A percentile compares a stretch with the other conserved stretches of the same genome.
Conservation (phyloP, 176 grass and related monocot genomes). For the bread wheat (Triticum aestivum) region IWGSC_CS_RefSeq_v2.1 NC_057808.1:541020661-541021160, state of each 20-base stretch:
- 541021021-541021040: slow-evolving; percentile 64
- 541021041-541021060: neutral
- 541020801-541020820: slow-evolving; percentile 33
- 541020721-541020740: slow-evolving; percentile 30
- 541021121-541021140: slow-evolving; percentile 27
- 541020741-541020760: neutral
- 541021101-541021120: slow-evolving; percentile 34
- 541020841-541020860: slow-evolving; percentile 33
- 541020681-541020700: slow-evolving; percentile 25
- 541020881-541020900: slow-evolving; percentile 39
- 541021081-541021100: slow-evolving; percentile 47
- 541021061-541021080: neutral
- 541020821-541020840: slow-evolving; percentile 46
- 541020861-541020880: slow-evolving; percentile 59
- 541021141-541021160: neutral
- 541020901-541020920: slow-evolving; percentile 19
- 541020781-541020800: slow-evolving; percentile 8
- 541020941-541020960: slow-evolving; percentile 37
- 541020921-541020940: slow-evolving; percentile 47
- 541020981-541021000: slow-evolving; percentile 27
- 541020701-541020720: slow-evolving; percentile 50
- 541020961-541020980: neutral
- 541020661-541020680: neutral
- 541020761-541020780: slow-evolving; percentile 37
- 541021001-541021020: slow-evolving; percentile 25